phyloP scores from a whole-genome alignment of 2,329 filamentous ascomycete genomes.

The Talaromyces atroroseus region DNA sequence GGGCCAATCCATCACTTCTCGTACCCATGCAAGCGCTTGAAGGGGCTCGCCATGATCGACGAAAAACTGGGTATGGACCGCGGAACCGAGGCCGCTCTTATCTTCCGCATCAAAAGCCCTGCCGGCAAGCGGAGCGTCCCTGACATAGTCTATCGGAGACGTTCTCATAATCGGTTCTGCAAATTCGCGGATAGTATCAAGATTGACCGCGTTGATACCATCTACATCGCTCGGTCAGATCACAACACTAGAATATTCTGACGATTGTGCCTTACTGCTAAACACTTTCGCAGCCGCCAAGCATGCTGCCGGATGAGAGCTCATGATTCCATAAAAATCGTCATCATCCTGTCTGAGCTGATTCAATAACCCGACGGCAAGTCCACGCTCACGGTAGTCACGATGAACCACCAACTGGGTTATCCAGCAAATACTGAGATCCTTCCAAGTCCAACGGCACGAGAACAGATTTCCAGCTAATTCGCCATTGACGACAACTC shows the following conservation, averaged over 20 bases:
- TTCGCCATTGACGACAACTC: conserved; percentile 27
- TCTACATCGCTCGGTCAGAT: neutral
- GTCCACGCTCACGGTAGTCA: conserved; percentile 32
- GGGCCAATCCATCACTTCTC: neutral
- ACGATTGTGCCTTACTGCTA: neutral
- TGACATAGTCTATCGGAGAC: neutral
- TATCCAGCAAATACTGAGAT: conserved; percentile 35
- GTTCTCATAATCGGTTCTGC: neutral
- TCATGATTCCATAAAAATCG: conserved; percentile 28
- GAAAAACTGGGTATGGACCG: neutral
- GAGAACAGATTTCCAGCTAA: conserved; percentile 30
- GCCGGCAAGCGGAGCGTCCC: neutral
- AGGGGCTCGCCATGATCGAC: neutral
- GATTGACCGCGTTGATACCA: neutral
- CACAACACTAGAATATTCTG: neutral
- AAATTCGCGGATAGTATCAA: neutral
- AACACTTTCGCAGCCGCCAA: neutral
- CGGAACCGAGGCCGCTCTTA: neutral
- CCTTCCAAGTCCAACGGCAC: conserved; percentile 29
- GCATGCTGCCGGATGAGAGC: neutral
- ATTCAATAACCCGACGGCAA: conserved; percentile 32
- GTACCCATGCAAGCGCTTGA: neutral
- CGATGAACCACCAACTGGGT: conserved; percentile 38
- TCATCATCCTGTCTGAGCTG: conserved; percentile 24
- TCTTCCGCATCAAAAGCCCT: neutral